Base-by-base conservation (phyloP, 257 asterid genomes). In the Eucommia ulmoides region DNA sequence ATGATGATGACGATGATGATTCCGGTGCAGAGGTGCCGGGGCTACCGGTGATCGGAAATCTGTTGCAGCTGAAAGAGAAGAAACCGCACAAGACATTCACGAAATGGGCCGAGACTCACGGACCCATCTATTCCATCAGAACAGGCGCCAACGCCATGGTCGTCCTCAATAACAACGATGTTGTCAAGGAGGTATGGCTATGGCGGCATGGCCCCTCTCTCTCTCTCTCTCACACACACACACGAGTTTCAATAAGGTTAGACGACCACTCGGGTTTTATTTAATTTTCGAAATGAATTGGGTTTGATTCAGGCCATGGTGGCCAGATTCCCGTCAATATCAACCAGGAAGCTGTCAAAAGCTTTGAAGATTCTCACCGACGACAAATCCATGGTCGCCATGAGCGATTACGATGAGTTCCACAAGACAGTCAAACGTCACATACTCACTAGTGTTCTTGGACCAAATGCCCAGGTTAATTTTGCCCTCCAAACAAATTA, bases 261-360 rank as follows among this genome's bases (percentile, higher is more conserved):
- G n/a, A n/a, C n/a, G n/a, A n/a, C n/a, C n/a, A n/a, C n/a, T n/a
- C n/a, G n/a, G n/a, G n/a, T n/a, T n/a, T n/a, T n/a, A n/a, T n/a
- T n/a, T n/a, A n/a, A n/a, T n/a, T n/a, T n/a, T n/a, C n/a, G n/a
- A n/a, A n/a, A n/a, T n/a, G n/a, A n/a, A n/a, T n/a, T n/a, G n/a
- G n/a, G n/a, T 54, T 60, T 56, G 56, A 48, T 67, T 42, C 54
- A 91, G 98, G 94, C 96, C 46, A 79, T 83, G 96, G 94, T 81
- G 42, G 58, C 86, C 7, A 83, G 74, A 52, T 83, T 69, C 70
- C 55, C 88, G 0, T 76, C 92, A 45, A 78, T 89, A 70, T 85
- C 98, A 29, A 62, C 94, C 14, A 65, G 98, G 49, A 89, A 85
- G 81, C 77, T 86, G 2, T 74, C 98, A 15, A 91, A 77, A n/a